A percentile compares a stretch with the other conserved stretches of the same genome.
These are phyloP conservation scores for Xylaria sp. DNA, from an alignment of 2,329 filamentous ascomycete species.

Conservation along the genomic window DNA sequence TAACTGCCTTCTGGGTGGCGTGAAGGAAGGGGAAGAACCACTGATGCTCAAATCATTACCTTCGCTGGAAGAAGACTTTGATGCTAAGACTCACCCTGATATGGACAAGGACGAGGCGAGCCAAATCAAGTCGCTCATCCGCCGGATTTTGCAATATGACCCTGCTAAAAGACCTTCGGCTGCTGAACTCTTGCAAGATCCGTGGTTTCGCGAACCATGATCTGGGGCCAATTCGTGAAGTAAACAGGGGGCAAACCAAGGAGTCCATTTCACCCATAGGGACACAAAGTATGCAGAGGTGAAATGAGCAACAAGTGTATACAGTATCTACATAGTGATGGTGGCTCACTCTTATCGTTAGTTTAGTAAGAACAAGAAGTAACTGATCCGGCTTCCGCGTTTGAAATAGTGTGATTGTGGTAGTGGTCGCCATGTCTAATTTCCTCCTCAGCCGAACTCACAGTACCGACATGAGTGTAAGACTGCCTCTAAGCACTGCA, in stretches of 20 bases:
- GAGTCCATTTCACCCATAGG: neutral
- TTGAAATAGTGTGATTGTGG: no score
- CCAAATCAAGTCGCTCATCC: constrained; percentile 45
- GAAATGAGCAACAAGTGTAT: no score
- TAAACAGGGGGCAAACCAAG: neutral
- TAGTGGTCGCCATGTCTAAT: no score
- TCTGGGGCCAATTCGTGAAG: neutral
- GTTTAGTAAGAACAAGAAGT: no score
- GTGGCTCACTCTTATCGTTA: no score
- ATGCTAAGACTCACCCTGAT: constrained; percentile 39
- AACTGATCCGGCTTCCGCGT: no score
- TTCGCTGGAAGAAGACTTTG: constrained; percentile 45
- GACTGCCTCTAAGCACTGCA: no score
- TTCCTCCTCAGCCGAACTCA: no score
- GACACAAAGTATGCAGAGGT: no score
- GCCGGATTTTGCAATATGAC: constrained; percentile 49
- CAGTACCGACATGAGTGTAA: no score
- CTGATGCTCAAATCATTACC: constrained; percentile 34
- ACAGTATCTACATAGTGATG: no score
- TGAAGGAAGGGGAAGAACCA: constrained; percentile 26
- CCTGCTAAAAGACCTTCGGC: constrained; percentile 46
- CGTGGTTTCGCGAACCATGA: constrained; percentile 44
- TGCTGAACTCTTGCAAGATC: constrained; percentile 45
- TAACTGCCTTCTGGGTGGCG: constrained; percentile 43
- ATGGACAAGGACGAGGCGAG: constrained; percentile 43